Evolutionary conservation across 1,284 basidiomycete species (phyloP), one percentile per base, ranked within the genome.

Genomic region (Athelia sp.): DNA sequence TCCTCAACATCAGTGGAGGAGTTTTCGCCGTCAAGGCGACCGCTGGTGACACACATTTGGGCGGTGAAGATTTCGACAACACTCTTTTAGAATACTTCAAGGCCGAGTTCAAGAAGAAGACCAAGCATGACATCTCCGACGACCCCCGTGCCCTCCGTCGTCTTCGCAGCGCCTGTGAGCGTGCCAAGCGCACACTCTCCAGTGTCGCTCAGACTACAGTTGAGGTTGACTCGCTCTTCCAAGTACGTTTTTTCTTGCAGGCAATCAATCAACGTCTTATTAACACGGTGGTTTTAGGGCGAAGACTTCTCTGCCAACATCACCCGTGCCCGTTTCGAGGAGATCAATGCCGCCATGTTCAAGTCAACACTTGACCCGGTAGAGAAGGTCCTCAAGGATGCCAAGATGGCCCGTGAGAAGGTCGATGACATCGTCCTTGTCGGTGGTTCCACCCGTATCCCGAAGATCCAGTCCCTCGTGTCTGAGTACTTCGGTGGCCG

Each of bases 401-500:
- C 96, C 58, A 99, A 98, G 84, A 96, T 99, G 73, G 73, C 92
- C 60, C 88, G 90, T 58, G 90, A 94, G 67, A 98, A 98, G 83
- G 93, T 98, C 59, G 91, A 99, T 69, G 96, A 99, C 64, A 98
- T 99, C 60, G 97, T 99, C 67, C 92, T 99, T 53, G 96, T 99
- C 61, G 96, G 97, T 79, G 95, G 97, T 61, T 99, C 97, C 50
- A 99, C 97, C 60, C 96, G 97, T 85, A 99, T 99, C 70, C 96
- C 96, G 64, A 98, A 98, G 81, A 92, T 99, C 62, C 96, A 98
- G 76, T 83, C 93, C 24, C 87, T 99, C 54, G 94, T 99, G 53
- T 98, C 95, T 56, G 96, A 99, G 70, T 93, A 87, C 84, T 99
- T 99, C 71, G 90, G 89, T 71, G 94, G 93, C 55, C 93, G 94